phyloP scores from a whole-genome alignment of 129 eudicot genomes.

The Chrysanthemum makinoi region DNA sequence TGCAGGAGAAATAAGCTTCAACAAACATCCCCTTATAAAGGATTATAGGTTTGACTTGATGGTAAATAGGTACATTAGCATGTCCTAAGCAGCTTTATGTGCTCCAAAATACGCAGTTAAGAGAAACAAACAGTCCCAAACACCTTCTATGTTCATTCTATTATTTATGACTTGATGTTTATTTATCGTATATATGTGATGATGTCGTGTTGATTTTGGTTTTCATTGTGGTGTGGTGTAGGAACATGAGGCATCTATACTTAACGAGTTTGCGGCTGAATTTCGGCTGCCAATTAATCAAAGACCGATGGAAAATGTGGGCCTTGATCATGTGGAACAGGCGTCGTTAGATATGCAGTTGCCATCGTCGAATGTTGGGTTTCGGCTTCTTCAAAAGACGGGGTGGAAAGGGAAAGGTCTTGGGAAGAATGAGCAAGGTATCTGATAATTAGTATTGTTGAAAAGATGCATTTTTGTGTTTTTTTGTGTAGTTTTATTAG shows the following conservation, averaged over 20 bases:
- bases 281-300: constrained; percentile 86
- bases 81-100: no score
- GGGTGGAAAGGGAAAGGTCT: constrained; percentile 99
- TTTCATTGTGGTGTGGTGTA: constrained; percentile 16
- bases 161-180: no score
- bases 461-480: neutral
- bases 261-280: constrained; percentile 85
- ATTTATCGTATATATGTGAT: neutral
- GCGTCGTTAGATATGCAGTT: constrained; percentile 85
- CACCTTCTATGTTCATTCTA: no score
- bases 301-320: constrained; percentile 86
- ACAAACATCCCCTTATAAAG: no score
- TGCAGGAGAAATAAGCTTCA: no score
- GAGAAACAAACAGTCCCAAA: no score
- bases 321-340: constrained; percentile 87
- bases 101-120: no score
- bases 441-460: neutral
- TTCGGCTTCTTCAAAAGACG: constrained; percentile 92
- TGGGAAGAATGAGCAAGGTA: constrained; percentile 97
- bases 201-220: constrained; percentile 6
- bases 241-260: constrained; percentile 53
- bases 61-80: no score
- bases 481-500: neutral
- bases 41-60: no score
- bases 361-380: constrained; percentile 87